These are phyloP conservation scores for Aspergillus aculeatus DNA, from an alignment of 2,329 filamentous ascomycete species.

Conservation along the genomic window DNA sequence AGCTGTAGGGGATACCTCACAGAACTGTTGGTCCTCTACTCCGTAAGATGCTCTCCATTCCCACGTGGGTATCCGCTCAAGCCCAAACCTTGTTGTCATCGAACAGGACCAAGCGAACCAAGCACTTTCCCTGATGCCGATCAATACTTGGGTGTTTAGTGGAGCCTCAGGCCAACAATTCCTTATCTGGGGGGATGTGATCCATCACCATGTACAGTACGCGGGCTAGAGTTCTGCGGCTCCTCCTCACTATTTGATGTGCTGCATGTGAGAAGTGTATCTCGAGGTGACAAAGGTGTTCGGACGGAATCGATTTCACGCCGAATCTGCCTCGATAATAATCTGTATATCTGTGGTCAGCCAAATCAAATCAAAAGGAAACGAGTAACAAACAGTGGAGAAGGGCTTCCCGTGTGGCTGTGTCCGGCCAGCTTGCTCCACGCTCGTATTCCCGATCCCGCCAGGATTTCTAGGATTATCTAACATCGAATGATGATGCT, in stretches of 20 bases:
- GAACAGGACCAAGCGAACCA: conserved; percentile 13
- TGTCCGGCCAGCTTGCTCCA: conserved; percentile 2
- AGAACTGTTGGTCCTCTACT: conserved; percentile 4
- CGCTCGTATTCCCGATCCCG: conserved; percentile 7
- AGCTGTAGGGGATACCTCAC: neutral
- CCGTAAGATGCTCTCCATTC: conserved; percentile 3
- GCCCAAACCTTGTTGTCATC: conserved; percentile 5
- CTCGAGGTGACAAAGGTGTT: conserved; percentile 7
- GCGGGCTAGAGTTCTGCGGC: neutral
- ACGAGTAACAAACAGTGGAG: conserved; percentile 2
- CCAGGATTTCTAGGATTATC: neutral
- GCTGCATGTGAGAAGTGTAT: conserved; percentile 14
- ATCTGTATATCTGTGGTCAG: neutral
- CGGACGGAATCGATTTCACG: neutral
- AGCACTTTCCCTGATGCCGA: conserved; percentile 21
- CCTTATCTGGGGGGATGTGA: neutral
- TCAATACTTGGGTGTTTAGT: conserved; percentile 1
- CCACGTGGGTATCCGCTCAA: conserved; percentile 20
- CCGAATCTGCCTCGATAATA: neutral
- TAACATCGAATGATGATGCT: neutral
- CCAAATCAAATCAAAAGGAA: neutral
- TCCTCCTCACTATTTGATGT: conserved; percentile 12
- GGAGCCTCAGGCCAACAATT: neutral
- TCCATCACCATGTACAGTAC: neutral
- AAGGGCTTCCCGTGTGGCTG: conserved; percentile 13